These are phyloP conservation scores for Isoetes taiwanensis DNA, from an alignment of 75 land plant species.

Conservation along the genomic window DNA sequence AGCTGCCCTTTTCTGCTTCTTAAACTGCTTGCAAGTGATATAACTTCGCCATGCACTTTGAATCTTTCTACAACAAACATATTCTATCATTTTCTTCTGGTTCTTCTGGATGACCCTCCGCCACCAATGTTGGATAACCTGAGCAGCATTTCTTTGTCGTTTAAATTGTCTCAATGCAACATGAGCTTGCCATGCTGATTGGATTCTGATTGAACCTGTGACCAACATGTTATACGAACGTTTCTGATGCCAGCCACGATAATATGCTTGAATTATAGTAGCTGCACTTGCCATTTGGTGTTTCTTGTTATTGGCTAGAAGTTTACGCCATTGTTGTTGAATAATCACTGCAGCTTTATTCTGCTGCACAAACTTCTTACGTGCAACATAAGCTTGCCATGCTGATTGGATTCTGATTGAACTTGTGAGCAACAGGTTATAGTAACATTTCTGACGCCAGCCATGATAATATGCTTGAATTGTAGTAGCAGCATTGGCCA, in stretches of 20 bases:
- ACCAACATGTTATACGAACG: too few species aligned
- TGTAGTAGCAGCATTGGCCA: conserved; percentile 7
- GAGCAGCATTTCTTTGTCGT: too few species aligned
- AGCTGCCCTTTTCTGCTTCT: conserved; percentile 3
- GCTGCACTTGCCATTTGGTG: too few species aligned
- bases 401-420: conserved; percentile 28
- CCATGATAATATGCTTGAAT: conserved; percentile 24
- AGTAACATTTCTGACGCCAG: conserved; percentile 19
- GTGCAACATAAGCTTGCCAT: conserved; percentile 25
- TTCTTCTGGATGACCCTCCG: too few species aligned
- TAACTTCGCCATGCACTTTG: background rate
- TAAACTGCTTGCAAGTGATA: background rate
- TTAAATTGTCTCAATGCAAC: too few species aligned
- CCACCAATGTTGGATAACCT: too few species aligned
- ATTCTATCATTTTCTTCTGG: background rate
- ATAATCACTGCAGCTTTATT: conserved; percentile 23
- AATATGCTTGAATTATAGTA: conserved; percentile 17
- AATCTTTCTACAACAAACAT: background rate
- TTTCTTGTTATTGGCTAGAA: too few species aligned
- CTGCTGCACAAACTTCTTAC: conserved; percentile 15
- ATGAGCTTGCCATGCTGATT: too few species aligned
- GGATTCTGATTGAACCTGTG: too few species aligned
- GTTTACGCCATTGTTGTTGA: conserved; percentile 24
- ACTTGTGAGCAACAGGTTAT: too few species aligned
- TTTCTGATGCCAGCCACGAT: conserved; percentile 26